Conservation (phyloP, 2,329 filamentous ascomycete genomes). For the Ascochyta lentis region DNA sequence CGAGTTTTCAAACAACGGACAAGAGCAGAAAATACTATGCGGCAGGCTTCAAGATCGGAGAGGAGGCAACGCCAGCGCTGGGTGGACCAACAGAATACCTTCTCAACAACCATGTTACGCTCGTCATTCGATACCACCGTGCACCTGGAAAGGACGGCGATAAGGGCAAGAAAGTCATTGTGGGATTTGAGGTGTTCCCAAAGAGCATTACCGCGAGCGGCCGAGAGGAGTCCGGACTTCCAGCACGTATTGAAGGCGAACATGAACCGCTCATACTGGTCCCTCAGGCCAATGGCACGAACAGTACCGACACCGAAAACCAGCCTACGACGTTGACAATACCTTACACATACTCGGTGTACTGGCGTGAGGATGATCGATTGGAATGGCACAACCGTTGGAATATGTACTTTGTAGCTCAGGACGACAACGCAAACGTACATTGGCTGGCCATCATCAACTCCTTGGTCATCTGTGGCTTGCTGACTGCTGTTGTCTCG, state of each 20-base stretch:
- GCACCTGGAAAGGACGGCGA: constrained; percentile 73
- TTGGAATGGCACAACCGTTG: constrained; percentile 85
- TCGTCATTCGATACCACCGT: constrained; percentile 78
- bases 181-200: constrained; percentile 88
- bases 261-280: constrained; percentile 74
- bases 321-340: constrained; percentile 73
- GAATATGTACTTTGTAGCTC: constrained; percentile 89
- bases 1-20: constrained; percentile 85
- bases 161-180: constrained; percentile 77
- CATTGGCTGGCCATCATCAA: constrained; percentile 92
- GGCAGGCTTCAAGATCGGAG: constrained; percentile 87
- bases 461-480: constrained; percentile 80
- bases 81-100: constrained; percentile 71
- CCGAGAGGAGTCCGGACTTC: constrained; percentile 70
- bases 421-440: constrained; percentile 79
- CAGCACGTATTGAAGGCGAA: constrained; percentile 68
- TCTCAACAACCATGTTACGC: constrained; percentile 86
- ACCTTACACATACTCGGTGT: constrained; percentile 88
- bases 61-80: constrained; percentile 68
- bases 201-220: constrained; percentile 75
- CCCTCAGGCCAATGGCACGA: constrained; percentile 63
- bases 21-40: constrained; percentile 87
- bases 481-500: constrained; percentile 78
- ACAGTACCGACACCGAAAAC: constrained; percentile 57
- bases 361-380: constrained; percentile 81